Evolutionary conservation across 2,329 filamentous ascomycete genomes (phyloP), one percentile per base, ranked within the genome.

Genomic region (Calonectria crousiana): DNA sequence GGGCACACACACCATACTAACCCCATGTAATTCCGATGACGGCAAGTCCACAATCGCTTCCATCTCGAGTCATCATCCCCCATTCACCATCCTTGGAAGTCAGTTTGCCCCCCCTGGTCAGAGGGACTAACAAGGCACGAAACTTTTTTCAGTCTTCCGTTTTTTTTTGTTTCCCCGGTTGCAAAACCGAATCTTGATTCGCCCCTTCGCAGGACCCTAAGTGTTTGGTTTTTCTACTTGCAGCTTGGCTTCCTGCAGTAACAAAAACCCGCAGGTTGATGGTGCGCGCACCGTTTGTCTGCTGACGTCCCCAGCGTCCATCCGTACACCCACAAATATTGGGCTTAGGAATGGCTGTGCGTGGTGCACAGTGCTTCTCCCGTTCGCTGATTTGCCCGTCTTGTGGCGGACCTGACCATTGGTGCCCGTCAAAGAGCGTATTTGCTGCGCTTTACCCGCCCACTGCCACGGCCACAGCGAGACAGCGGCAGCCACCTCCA

Each of bases 11-110:
- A 70, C 68, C 64, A 74, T 74, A 53, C 41, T 52, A 69, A 26
- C 52, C 60, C 71, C 75, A 67, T 71, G 73, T 44, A 69, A 76
- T 73, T 58, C 66, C 75, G 71, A 75, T 78, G 77, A 78, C 74
- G 78, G 74, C 70, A 71, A 75, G 74, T 74, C 74, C 44, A 47
- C 53, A 69, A 67, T 73, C 64, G 69, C 41, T 62, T 69, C 67
- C 72, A 74, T 72, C 73, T 62, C 58, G 56, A 66, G 53, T 30
- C 69, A 56, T 38, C 18, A 56, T 38, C 18, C 71, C 58, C 62
- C 69, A 62, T 67, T 49, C 51, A 51, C 41, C 28, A 44, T 30
- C 64, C 51, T 53, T 49, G 69, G 49, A 72, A 44, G 47, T 2
- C 49, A 34, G 44, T 26, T 58, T 41, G n/a, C 36, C 47, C 44